These are phyloP conservation scores for Russula emetica DNA, from an alignment of 768 basidiomycete species.

Conservation along the genomic window DNA sequence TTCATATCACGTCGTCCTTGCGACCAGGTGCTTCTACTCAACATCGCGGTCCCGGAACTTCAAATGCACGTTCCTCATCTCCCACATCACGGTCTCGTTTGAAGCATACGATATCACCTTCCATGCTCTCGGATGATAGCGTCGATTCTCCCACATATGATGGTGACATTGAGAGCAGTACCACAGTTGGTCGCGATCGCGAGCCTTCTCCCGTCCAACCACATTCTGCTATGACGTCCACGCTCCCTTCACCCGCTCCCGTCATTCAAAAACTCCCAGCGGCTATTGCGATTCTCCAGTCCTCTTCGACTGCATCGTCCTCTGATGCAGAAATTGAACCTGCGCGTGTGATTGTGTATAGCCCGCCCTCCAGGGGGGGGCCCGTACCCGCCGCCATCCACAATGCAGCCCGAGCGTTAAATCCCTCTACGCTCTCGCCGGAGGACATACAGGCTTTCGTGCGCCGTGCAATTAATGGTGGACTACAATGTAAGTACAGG, in stretches of 20 bases:
- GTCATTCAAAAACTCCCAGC: constrained; percentile 21
- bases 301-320: constrained; percentile 22
- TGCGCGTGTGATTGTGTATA: constrained; percentile 15
- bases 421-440: constrained; percentile 61
- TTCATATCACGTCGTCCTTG: constrained; percentile 42
- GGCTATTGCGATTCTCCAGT: constrained; percentile 7
- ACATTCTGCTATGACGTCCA: constrained; percentile 30
- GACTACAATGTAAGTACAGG: constrained; percentile 61
- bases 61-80: constrained; percentile 20
- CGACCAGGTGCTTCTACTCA: constrained; percentile 29
- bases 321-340: constrained; percentile 28
- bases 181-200: constrained; percentile 51
- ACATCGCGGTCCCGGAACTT: constrained; percentile 25
- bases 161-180: constrained; percentile 80
- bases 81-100: constrained; percentile 28
- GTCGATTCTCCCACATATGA: constrained; percentile 87
- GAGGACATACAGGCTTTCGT: constrained; percentile 83
- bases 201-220: constrained; percentile 32
- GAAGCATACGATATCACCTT: constrained; percentile 40
- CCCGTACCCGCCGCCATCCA: constrained; percentile 31
- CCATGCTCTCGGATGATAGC: constrained; percentile 58
- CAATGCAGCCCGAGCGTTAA: constrained; percentile 39
- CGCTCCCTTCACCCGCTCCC: constrained; percentile 25
- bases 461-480: constrained; percentile 68
- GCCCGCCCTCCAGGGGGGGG: constrained; percentile 8